phyloP scores from a whole-genome alignment of 495 filamentous ascomycete genomes.

The Hypomontagnella monticulosa region DNA sequence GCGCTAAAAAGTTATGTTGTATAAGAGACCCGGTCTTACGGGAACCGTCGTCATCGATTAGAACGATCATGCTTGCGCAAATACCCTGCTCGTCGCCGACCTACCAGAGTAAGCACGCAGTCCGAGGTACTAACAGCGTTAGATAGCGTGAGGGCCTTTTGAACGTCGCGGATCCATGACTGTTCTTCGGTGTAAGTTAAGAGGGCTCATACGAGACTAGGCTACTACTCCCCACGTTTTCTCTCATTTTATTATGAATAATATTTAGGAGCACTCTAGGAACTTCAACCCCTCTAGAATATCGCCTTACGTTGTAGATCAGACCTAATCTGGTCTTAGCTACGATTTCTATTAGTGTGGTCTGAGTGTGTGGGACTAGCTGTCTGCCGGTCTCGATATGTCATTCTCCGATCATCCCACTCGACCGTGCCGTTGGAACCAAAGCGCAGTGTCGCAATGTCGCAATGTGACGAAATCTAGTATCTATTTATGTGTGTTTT shows the following conservation, averaged over 20 bases:
- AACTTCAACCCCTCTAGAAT: background rate
- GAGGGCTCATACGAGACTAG: background rate
- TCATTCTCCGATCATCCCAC: background rate
- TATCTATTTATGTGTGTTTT: constrained; percentile 13
- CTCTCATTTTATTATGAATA: too few species aligned
- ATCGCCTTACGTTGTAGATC: constrained; percentile 22
- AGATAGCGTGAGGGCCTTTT: background rate
- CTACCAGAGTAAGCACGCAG: constrained; percentile 24
- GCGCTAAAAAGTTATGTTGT: background rate
- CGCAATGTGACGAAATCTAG: constrained; percentile 34
- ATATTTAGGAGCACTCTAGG: background rate
- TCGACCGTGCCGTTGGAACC: background rate
- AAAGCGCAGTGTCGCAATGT: constrained; percentile 36
- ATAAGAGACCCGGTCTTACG: background rate
- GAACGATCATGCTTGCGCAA: constrained; percentile 7
- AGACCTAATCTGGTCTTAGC: background rate
- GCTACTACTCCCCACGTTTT: too few species aligned
- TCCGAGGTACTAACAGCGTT: too few species aligned
- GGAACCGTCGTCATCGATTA: constrained; percentile 3
- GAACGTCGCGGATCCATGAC: background rate
- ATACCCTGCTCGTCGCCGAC: constrained; percentile 10
- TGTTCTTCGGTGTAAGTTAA: background rate
- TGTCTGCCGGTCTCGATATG: background rate
- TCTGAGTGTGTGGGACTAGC: background rate
- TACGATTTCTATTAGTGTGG: constrained; percentile 5